These are phyloP conservation scores for Bacidia rubella DNA, from an alignment of 495 filamentous ascomycete species.

Conservation along the genomic window DNA sequence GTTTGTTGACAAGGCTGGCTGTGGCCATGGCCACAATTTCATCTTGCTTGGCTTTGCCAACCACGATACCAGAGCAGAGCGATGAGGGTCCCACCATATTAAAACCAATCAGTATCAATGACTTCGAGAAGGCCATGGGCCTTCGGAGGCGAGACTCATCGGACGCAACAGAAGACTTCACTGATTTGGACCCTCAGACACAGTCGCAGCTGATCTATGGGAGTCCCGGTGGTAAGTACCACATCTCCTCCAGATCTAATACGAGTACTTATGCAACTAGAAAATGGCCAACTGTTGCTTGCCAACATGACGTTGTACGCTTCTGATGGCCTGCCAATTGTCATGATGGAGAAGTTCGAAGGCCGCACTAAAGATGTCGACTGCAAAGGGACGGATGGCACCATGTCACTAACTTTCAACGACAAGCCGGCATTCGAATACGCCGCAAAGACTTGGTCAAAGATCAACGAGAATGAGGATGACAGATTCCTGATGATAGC, in stretches of 20 bases:
- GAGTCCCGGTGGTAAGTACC: constrained; percentile 11
- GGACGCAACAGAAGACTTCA: constrained; percentile 15
- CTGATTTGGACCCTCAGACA: constrained; percentile 17
- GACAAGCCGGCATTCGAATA: constrained; percentile 21
- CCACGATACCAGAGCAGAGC: neutral
- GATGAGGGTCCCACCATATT: neutral
- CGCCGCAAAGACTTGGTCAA: constrained; percentile 20
- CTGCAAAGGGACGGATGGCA: constrained; percentile 23
- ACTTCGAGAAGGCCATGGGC: neutral
- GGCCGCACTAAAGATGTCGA: constrained; percentile 22
- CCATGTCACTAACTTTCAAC: constrained; percentile 22
- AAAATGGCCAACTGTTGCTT: constrained; percentile 19
- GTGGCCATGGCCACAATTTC: neutral
- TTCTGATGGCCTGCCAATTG: constrained; percentile 20
- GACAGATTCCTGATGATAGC: constrained; percentile 24
- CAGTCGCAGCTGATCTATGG: constrained; percentile 24
- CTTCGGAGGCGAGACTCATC: constrained; percentile 5
- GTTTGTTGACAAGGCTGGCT: neutral
- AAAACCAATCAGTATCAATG: neutral
- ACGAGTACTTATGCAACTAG: too few species aligned
- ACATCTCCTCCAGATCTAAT: neutral
- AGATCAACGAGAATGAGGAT: constrained; percentile 21
- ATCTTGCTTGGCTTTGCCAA: neutral
- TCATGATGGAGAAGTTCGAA: constrained; percentile 27
- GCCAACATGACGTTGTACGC: constrained; percentile 28